Evolutionary conservation across 805 yeast genomes (phyloP).

Genomic region (Blastobotrys parvus): DNA sequence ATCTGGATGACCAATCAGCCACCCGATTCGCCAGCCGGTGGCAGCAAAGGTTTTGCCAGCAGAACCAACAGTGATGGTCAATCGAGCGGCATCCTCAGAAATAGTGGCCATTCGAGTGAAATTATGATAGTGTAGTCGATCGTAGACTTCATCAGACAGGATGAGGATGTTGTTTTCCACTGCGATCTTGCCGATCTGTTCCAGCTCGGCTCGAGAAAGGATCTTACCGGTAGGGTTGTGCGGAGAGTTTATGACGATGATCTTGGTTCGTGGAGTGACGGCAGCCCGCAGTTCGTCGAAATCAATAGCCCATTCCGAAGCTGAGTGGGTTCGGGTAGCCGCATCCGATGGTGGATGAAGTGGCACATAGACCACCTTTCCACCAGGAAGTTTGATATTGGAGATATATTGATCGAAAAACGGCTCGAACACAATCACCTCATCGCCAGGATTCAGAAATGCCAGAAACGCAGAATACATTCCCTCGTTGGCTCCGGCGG

Average conservation of each 20-base stretch:
- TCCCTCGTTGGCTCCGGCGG: slow-evolving; percentile 98
- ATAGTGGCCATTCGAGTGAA: slow-evolving; percentile 83
- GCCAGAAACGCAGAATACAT: slow-evolving; percentile 80
- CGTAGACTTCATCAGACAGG: slow-evolving; percentile 92
- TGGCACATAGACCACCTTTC: slow-evolving; percentile 79
- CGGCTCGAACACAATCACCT: slow-evolving; percentile 93
- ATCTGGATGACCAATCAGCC: slow-evolving; percentile 84
- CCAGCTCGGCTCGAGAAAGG: slow-evolving; percentile 66
- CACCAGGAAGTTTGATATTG: slow-evolving; percentile 90
- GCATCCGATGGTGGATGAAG: slow-evolving; percentile 76
- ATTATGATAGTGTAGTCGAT: slow-evolving; percentile 66
- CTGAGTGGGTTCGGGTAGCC: slow-evolving; percentile 53
- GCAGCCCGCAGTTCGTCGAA: slow-evolving; percentile 68
- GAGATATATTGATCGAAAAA: slow-evolving; percentile 95
- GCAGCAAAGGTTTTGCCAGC: slow-evolving; percentile 99
- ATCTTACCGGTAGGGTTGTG: slow-evolving; percentile 96
- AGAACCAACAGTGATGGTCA: slow-evolving; percentile 88
- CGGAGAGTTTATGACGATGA: slow-evolving; percentile 85
- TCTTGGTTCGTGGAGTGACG: slow-evolving; percentile 67
- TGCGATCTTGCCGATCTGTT: slow-evolving; percentile 69
- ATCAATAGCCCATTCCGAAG: slow-evolving; percentile 82
- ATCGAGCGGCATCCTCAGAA: slow-evolving; percentile 64
- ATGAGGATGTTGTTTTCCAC: slow-evolving; percentile 76
- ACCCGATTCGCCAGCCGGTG: slow-evolving; percentile 98
- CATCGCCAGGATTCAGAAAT: slow-evolving; percentile 79